Percentiles rank a stretch among this genome's conserved stretches.
These are phyloP conservation scores for Nematocida ausubeli DNA, from an alignment of 371 early-diverging fungal species.

Conservation along the genomic window DNA sequence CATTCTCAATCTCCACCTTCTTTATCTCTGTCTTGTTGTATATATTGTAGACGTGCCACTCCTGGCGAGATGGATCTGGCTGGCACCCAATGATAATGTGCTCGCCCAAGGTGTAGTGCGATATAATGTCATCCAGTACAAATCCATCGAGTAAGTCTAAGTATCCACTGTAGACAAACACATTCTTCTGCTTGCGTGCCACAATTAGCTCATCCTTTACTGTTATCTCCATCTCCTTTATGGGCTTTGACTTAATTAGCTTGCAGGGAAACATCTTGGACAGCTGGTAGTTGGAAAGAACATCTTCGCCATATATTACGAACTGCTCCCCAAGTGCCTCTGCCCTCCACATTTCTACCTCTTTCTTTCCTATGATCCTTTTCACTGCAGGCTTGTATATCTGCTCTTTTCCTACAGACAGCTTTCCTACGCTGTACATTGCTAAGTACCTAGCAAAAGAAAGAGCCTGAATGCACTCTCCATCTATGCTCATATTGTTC, in stretches of 20 bases:
- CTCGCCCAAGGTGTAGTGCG: not conserved
- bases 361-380: constrained; percentile 18
- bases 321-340: constrained; percentile 44
- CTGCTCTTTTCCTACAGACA: not conserved
- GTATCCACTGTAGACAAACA: constrained; percentile 43
- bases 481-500: not conserved
- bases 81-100: not conserved
- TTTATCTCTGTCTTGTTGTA: constrained; percentile 30
- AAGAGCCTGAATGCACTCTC: not conserved
- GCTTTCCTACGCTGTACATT: constrained; percentile 10
- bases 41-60: constrained; percentile 18
- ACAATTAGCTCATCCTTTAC: constrained; percentile 29
- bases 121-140: constrained; percentile 13
- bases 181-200: constrained; percentile 36
- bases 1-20: not conserved
- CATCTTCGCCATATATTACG: constrained; percentile 38
- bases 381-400: constrained; percentile 33
- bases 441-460: constrained; percentile 25
- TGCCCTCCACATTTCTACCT: constrained; percentile 26
- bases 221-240: constrained; percentile 3
- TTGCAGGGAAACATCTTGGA: constrained; percentile 43
- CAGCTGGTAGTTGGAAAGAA: constrained; percentile 36
- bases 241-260: not conserved
- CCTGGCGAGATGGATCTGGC: not conserved
- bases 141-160: constrained; percentile 44